Base-by-base conservation (phyloP, 1,284 basidiomycete species). In the Leccinum fuscescens region DNA sequence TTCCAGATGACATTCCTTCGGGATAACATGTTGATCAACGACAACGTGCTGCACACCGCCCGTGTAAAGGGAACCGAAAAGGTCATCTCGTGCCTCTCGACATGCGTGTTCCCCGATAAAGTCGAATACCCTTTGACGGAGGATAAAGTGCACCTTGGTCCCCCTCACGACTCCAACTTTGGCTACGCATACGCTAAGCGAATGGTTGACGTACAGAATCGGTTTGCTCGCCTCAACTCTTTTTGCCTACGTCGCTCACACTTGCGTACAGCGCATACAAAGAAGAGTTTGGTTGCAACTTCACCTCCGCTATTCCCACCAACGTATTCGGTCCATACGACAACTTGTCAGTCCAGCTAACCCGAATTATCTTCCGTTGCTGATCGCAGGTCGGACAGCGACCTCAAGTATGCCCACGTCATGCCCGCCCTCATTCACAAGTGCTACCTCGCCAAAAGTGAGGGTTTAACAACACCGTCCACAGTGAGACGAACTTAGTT, bases 111-210 rank as follows among this genome's bases (percentile, higher is more conserved):
- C 77, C 92, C 92, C 0, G 93, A 94, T 75, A 89, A 92, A 72
- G 89, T 90, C 65, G 80, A 84, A 58, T 96, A 94, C 73, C 94
- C 94, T 6, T 83, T 96, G n/a, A 90, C 92, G 65, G 94, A 96
- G 78, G 85, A 80, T 62, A 94, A 93, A 78, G 88, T 96, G 61
- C 94, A 96, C 74, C 81, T 83, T 39, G 94, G 94, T 6, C 90
- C 90, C 33, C 94, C 94, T 4, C 94, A 96, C 71, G 80, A 88
- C 61, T 92, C 89, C 67, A 96, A 96, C 80, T 95, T 93, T 77
- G 94, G 93, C 15, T 96, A 96, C 68, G 89, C 94, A 1, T 89
- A 96, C 67, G 93, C 92, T 37, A 96, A 96, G 77, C 82, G 94
- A n/a, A 83, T 96, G 80, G 92, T 96, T 3, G 94, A 96, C 72